Evolutionary conservation across 1,284 basidiomycete genomes (phyloP).

Genomic region (Singerocomus rubriflavus): DNA sequence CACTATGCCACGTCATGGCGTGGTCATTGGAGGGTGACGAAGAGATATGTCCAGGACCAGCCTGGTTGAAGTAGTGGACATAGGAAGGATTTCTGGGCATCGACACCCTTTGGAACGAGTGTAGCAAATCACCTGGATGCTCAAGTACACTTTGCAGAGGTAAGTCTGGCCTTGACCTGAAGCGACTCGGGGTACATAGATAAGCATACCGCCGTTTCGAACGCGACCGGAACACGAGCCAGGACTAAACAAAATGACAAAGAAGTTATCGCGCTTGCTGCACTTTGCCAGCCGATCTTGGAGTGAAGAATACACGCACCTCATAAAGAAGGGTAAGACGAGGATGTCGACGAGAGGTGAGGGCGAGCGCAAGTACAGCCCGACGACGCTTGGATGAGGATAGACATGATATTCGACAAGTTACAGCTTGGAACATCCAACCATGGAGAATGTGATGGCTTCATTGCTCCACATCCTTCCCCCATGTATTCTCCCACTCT

Average conservation of each 20-base stretch:
- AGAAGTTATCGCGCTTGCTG: background rate
- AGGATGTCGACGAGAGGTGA: too few species aligned
- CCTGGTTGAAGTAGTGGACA: slow-evolving; percentile 14
- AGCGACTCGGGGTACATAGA: slow-evolving; percentile 7
- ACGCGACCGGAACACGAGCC: slow-evolving; percentile 15
- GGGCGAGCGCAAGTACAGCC: too few species aligned
- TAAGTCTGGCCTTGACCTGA: background rate
- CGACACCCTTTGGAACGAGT: slow-evolving; percentile 7
- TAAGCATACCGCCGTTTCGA: slow-evolving; percentile 20
- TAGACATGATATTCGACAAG: too few species aligned
- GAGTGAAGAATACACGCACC: background rate
- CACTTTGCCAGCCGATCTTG: too few species aligned
- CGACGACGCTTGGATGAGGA: too few species aligned
- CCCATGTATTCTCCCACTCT: slow-evolving; percentile 28
- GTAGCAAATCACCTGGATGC: slow-evolving; percentile 19
- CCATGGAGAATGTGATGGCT: background rate
- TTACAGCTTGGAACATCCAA: too few species aligned
- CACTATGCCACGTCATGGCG: background rate
- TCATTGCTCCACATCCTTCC: background rate
- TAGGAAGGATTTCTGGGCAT: slow-evolving; percentile 18
- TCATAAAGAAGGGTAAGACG: background rate
- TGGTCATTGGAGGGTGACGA: background rate
- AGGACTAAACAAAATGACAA: slow-evolving; percentile 3
- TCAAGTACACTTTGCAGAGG: slow-evolving; percentile 3
- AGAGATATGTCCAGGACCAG: slow-evolving; percentile 19